Percentiles rank a stretch among this genome's conserved stretches.
These are phyloP conservation scores for Ophiostoma piceae DNA, from an alignment of 2,329 filamentous ascomycete species.

Conservation along the genomic window DNA sequence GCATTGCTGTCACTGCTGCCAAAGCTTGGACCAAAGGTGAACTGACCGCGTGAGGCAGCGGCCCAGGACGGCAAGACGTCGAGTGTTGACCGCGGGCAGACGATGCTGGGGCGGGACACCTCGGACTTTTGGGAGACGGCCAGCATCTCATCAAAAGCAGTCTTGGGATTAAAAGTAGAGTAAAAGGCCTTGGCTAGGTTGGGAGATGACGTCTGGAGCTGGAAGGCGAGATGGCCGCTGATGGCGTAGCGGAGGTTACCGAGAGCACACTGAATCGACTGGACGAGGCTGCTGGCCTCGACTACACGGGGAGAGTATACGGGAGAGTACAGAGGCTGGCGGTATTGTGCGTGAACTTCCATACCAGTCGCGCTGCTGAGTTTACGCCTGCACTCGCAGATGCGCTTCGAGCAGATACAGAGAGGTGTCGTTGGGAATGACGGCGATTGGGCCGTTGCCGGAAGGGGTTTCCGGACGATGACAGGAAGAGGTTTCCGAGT, in stretches of 20 bases:
- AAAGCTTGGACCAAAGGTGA: constrained; percentile 32
- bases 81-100: constrained; percentile 37
- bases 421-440: not conserved
- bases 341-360: not conserved
- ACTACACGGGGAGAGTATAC: not conserved
- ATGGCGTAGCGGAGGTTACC: constrained; percentile 44
- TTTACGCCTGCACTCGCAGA: not conserved
- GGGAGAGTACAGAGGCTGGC: not conserved
- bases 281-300: constrained; percentile 33
- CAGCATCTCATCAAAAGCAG: not conserved
- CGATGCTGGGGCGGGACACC: constrained; percentile 30
- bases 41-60: constrained; percentile 25
- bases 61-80: constrained; percentile 42
- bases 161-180: not conserved
- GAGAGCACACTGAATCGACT: constrained; percentile 38
- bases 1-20: constrained; percentile 35
- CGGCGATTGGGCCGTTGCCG: not conserved
- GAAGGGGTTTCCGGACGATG: not conserved
- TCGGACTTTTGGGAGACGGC: not conserved
- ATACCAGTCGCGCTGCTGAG: not conserved
- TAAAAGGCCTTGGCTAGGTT: not conserved
- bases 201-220: not conserved
- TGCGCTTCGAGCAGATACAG: not conserved
- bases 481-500: not conserved
- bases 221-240: constrained; percentile 42